phyloP scores from a whole-genome alignment of 805 yeast species.

The Yarrowia sp. region DNA sequence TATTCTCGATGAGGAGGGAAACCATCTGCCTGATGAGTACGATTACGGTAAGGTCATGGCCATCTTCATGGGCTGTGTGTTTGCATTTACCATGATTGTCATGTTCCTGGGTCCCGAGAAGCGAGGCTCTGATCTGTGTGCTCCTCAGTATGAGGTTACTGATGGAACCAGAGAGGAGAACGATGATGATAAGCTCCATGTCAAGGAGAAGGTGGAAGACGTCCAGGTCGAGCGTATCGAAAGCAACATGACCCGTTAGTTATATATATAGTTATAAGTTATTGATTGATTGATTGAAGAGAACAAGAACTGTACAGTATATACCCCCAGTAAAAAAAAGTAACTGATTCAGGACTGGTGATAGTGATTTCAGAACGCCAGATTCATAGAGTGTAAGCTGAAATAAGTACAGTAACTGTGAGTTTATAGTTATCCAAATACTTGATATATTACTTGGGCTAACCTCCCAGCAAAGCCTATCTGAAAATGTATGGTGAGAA shows the following conservation, averaged over 20 bases:
- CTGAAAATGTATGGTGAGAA: no score
- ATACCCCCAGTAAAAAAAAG: no score
- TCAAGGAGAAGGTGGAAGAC: slow-evolving; percentile 1
- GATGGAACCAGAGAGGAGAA: background rate
- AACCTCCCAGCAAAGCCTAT: no score
- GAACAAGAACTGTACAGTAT: no score
- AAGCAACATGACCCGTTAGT: slow-evolving; percentile 1
- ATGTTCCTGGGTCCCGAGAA: slow-evolving; percentile 59
- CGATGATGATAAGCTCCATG: background rate
- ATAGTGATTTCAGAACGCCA: no score
- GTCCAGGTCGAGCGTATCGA: slow-evolving; percentile 1
- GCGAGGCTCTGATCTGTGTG: slow-evolving; percentile 30
- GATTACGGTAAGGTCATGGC: slow-evolving; percentile 73
- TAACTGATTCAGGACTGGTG: no score
- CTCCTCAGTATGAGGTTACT: slow-evolving; percentile 30
- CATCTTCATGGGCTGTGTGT: slow-evolving; percentile 64
- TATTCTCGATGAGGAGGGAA: slow-evolving; percentile 41
- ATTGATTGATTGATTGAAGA: background rate
- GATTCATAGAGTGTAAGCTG: no score
- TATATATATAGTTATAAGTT: background rate
- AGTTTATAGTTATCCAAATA: no score
- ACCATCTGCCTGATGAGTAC: slow-evolving; percentile 39
- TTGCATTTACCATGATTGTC: slow-evolving; percentile 50
- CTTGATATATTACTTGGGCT: no score
- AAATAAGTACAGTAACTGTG: no score